Evolutionary conservation across 1,284 basidiomycete species (phyloP), one percentile per base, ranked within the genome.

Genomic region (Apiotrichum gamsii): DNA sequence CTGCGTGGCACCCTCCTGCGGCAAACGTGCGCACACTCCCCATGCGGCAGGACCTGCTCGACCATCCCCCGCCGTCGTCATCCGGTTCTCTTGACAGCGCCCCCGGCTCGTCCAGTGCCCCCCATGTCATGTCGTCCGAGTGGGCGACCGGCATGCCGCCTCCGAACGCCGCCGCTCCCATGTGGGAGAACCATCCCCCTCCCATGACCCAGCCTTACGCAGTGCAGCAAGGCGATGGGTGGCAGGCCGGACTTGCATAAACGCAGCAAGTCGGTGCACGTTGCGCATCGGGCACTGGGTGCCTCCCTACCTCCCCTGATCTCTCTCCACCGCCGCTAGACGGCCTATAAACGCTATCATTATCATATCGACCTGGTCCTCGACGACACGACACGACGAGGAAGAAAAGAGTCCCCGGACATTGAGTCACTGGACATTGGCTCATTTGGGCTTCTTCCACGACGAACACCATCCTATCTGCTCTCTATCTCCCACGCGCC

Each of bases 181-280:
- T 37, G 3, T 54, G 52, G 52, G 52, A 54, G 14, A 50, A 42
- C 39, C 52, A 54, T 33, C 42, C 45, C 8, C 47, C 33, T 38
- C 42, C 43, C 15, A 45, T 43, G 39, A 35, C 51, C 6, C 52
- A 54, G 45, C 49, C 42, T 3, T 47, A 47, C 16, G 30, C 47
- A 5, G 52, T 53, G 20, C 35, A 45, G 16, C 52, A 49, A 20
- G 43, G 44, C 8, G 49, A 54, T n/a, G 53, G 53, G 1, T 54
- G 53, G 53, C 53, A 54, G 29, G 46, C 53, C 10, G 43, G 53
- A 9, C 29, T 54, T 10, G 53, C 53, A 3, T 54, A 32, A 31
- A 11, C 23, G 30, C 32, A 31, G 32, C 16, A 18, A 39, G 20
- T 20, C 8, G 11, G 9, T 20, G 8, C 18, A 19, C 5, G n/a